Evolutionary conservation across 108 stramenopile species (phyloP).

Genomic region (Cylindrotheca fusiformis): DNA sequence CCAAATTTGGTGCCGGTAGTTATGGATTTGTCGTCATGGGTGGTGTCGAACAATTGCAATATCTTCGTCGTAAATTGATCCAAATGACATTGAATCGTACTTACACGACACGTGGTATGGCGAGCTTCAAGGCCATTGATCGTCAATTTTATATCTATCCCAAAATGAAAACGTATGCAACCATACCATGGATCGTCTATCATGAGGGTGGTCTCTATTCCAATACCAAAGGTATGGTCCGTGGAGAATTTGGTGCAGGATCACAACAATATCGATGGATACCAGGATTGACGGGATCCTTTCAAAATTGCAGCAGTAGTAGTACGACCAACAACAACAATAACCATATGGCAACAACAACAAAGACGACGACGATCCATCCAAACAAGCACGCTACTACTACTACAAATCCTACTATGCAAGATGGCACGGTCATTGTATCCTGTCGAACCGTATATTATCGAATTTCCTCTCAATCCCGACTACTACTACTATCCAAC

Average conservation of each 20-base stretch:
- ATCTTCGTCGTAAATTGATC: neutral
- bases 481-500: no score
- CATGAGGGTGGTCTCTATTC: neutral
- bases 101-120: neutral
- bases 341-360: no score
- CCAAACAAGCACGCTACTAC: no score
- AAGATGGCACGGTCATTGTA: neutral
- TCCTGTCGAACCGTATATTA: neutral
- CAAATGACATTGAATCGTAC: neutral
- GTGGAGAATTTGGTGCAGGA: neutral
- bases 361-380: neutral
- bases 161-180: neutral
- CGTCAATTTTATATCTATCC: neutral
- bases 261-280: neutral
- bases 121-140: neutral
- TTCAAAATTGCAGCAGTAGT: neutral
- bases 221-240: neutral
- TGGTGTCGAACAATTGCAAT: neutral
- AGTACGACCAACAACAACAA: neutral
- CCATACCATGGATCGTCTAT: neutral
- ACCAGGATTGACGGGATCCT: neutral
- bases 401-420: no score
- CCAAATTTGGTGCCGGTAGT: no score
- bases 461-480: no score
- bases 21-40: neutral